Evolutionary conservation across 2,329 filamentous ascomycete species (phyloP), one percentile per base, ranked within the genome.

Genomic region (Fusarium sp.): DNA sequence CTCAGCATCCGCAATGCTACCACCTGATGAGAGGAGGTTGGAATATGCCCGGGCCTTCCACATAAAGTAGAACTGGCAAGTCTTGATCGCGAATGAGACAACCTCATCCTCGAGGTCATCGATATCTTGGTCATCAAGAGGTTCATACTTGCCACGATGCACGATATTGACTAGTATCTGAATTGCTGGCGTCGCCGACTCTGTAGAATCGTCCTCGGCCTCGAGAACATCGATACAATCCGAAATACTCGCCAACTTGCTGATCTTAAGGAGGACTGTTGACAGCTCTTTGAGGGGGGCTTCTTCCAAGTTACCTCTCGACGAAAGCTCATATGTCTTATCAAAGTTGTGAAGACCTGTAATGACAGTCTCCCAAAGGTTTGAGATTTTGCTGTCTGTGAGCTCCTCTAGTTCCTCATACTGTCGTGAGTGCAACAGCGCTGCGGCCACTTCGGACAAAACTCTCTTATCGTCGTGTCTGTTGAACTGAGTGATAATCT

Each of bases 401-500:
- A 93, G 82, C 73, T 99, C 96, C 70, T 94, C 92, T 33, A 97
- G 87, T 75, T 97, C 95, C 63, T 96, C 93, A 65, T 93, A 95
- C 63, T 90, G 90, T 68, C 92, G 90, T 10, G 95, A 94, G 75
- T 96, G 93, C 32, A 97, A 81, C 37, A 99, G 87, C 7, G 94
- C 92, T 22, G 89, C 86, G 28, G 92, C 91, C 15, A 94, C 95
- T 78, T 97, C 94, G 13, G 89, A 89, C 45, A 99, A 84, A 19
- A 98, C 94, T 56, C 88, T 87, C 72, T 92, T 91, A 74, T 97
- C 93, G 43, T 92, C 92, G 75, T 99, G 96, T n/a, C 93, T 89
- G 72, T 92, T 89, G 80, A 99, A 98, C 73, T 99, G 96, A 59
- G 93, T 93, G 77, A 92, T 94, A 71, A 98, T 93, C 74, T 97